Percentiles rank a stretch among this genome's conserved stretches.
Conservation (phyloP, 2,329 filamentous ascomycete genomes). For the Penicillium sp. region DNA sequence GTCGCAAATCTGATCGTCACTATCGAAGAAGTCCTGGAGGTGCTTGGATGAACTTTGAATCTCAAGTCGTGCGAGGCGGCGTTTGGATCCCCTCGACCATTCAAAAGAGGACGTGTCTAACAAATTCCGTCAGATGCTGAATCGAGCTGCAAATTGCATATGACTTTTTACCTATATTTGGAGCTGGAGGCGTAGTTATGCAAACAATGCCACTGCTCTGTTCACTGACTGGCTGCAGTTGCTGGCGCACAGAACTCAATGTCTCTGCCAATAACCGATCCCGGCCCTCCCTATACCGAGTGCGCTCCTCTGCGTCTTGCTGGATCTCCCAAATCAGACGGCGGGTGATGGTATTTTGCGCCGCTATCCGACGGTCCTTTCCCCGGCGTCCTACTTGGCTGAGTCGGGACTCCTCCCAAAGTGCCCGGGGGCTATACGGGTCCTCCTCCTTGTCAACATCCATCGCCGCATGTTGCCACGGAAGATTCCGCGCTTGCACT, state of each 20-base stretch:
- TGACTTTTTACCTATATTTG: conserved; percentile 25
- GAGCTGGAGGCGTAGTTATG: conserved; percentile 25
- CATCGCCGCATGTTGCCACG: conserved; percentile 16
- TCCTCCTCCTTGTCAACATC: conserved; percentile 21
- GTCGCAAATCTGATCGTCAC: conserved; percentile 28
- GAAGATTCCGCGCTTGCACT: conserved; percentile 18
- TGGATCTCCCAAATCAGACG: conserved; percentile 34
- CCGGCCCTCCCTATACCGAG: conserved; percentile 20
- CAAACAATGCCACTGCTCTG: conserved; percentile 26
- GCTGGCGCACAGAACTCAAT: conserved; percentile 19
- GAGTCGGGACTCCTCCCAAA: conserved; percentile 28
- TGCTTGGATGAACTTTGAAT: conserved; percentile 30
- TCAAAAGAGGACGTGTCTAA: conserved; percentile 24
- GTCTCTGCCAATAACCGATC: conserved; percentile 23
- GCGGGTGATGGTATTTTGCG: conserved; percentile 30
- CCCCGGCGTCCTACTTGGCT: conserved; percentile 29
- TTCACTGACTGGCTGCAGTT: conserved; percentile 20
- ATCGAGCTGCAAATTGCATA: not conserved
- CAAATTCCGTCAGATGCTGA: conserved; percentile 10
- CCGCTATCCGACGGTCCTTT: conserved; percentile 25
- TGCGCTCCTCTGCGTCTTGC: conserved; percentile 25
- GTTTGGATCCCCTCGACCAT: conserved; percentile 27
- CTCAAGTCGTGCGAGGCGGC: conserved; percentile 28
- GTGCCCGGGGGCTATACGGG: conserved; percentile 17
- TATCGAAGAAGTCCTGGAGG: conserved; percentile 31